Evolutionary conservation across 148 eudicot species (phyloP).

Genomic region (Pouteria glomerata): DNA sequence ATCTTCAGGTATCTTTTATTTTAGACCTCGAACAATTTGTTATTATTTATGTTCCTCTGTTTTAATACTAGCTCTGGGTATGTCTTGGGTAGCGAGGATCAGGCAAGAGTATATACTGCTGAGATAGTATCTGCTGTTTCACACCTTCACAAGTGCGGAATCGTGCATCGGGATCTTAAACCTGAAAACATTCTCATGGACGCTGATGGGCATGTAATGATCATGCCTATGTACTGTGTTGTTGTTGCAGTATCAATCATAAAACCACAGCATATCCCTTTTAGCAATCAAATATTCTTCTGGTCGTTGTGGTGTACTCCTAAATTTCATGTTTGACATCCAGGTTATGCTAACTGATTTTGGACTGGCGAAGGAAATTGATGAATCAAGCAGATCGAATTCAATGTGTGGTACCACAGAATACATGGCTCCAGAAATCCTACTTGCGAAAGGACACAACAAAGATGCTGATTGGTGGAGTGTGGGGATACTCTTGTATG

Average conservation of each 20-base stretch:
- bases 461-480: slow-evolving; percentile 99
- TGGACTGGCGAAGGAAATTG: slow-evolving; percentile 90
- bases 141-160: slow-evolving; percentile 84
- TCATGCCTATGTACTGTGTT: not conserved
- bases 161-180: slow-evolving; percentile 94
- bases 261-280: not conserved
- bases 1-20: slow-evolving; percentile 62
- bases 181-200: slow-evolving; percentile 95
- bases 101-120: slow-evolving; percentile 78
- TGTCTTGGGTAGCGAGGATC: slow-evolving; percentile 76
- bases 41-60: slow-evolving; percentile 13
- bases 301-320: not conserved
- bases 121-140: slow-evolving; percentile 92
- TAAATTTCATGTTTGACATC: slow-evolving; percentile 9
- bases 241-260: slow-evolving; percentile 7
- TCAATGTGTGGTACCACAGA: slow-evolving; percentile 93
- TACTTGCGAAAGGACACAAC: slow-evolving; percentile 78
- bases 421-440: slow-evolving; percentile 95
- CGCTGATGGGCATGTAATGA: slow-evolving; percentile 78
- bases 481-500: slow-evolving; percentile 76
- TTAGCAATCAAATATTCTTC: not conserved
- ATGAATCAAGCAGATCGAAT: slow-evolving; percentile 77
- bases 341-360: slow-evolving; percentile 89
- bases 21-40: slow-evolving; percentile 1
- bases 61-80: slow-evolving; percentile 29